Evolutionary conservation across 2,329 filamentous ascomycete genomes (phyloP), one percentile per base, ranked within the genome.

Genomic region (Cryphonectria carpinicola): DNA sequence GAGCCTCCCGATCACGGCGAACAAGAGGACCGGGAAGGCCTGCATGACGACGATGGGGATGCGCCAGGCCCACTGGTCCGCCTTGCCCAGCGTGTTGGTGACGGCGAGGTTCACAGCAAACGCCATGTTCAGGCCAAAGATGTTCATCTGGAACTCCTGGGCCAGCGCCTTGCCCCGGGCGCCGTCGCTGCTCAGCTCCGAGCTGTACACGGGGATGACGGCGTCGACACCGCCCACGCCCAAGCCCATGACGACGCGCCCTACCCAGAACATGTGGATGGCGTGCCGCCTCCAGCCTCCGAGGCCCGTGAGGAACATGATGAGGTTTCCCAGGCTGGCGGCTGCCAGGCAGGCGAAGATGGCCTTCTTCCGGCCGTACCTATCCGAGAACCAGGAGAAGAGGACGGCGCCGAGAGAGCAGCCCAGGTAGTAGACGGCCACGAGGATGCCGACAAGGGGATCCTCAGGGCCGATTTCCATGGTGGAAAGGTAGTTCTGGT

Each of bases 71-170:
- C 88, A 90, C 75, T 90, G 82, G 73, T 81, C 86, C 10, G 79
- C 76, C 74, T 89, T 89, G 3, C 88, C 87, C 4, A 90, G 80
- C 0, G 77, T 76, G 7, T 84, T 78, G 0, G 88, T 90, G 3
- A 88, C 82, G 1, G 79, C 82, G 1, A 90, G 79, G 73, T 90
- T 90, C 77, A 90, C 85, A 0, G 81, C 84, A 76, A 89, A 90
- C 0, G 88, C 88, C 83, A 89, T 84, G 71, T 89, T 82, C 2
- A 91, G 77, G 0, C 88, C 87, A 69, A 89, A 87, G 73, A 90
- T 90, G 73, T 91, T 91, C 77, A 84, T 86, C 76, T 90, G 88
- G 74, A 90, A 90, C 74, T 90, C 88, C 75, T 90, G 86, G 1
- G 87, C 87, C 60, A 90, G 77, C 1, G 88, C 87, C 74, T 85